Percentiles rank a stretch among this genome's conserved stretches.
Conservation (phyloP, 106 monocot species). For the Dendrobium catenatum region DNA sequence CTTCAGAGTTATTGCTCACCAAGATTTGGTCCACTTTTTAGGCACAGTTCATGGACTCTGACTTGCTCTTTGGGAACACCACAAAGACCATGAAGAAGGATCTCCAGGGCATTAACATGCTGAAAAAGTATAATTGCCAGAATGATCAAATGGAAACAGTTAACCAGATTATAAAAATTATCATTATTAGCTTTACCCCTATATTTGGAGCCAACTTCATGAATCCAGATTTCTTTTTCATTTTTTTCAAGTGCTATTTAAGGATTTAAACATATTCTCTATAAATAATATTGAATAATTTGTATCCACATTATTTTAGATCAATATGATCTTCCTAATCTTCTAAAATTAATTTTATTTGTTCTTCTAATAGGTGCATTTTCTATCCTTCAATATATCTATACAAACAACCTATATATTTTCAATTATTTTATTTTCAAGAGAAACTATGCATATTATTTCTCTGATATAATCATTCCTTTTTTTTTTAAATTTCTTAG, state of each 20-base stretch:
- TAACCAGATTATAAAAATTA: too few species aligned
- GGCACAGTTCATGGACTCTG: slow-evolving; percentile 77
- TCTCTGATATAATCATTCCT: too few species aligned
- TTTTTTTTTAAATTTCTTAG: too few species aligned
- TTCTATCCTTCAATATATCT: background rate
- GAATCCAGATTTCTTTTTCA: background rate
- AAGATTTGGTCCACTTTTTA: slow-evolving; percentile 87
- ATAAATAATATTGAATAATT: background rate
- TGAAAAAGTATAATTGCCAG: slow-evolving; percentile 20
- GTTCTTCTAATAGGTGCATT: background rate
- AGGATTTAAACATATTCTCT: too few species aligned
- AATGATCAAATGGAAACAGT: too few species aligned
- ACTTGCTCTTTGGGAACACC: slow-evolving; percentile 78
- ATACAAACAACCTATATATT: too few species aligned
- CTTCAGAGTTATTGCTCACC: slow-evolving; percentile 26
- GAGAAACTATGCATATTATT: too few species aligned
- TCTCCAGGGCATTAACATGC: slow-evolving; percentile 92
- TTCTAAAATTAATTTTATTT: background rate
- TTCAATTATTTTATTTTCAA: too few species aligned
- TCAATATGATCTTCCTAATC: too few species aligned
- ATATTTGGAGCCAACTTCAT: too few species aligned
- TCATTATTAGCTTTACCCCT: too few species aligned
- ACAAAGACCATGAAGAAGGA: slow-evolving; percentile 88
- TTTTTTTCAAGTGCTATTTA: too few species aligned
- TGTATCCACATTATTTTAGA: background rate